Evolutionary conservation across 2,329 filamentous ascomycete genomes (phyloP).

Genomic region (Alternaria brassicae): DNA sequence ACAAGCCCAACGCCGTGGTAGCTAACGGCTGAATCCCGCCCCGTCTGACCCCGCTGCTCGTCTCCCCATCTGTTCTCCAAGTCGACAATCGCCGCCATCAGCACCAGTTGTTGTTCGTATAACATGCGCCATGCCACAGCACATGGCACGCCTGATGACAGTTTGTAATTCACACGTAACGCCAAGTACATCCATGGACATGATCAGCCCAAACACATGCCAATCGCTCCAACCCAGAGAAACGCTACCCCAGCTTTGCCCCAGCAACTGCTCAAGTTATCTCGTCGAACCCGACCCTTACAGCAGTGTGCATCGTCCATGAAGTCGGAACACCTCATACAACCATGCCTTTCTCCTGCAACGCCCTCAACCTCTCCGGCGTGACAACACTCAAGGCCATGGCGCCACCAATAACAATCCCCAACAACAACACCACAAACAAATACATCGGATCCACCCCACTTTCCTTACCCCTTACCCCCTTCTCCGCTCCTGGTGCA

Average conservation of each 20-base stretch:
- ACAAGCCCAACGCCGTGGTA: slow-evolving; percentile 9
- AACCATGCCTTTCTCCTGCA: slow-evolving; percentile 33
- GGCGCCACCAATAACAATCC: slow-evolving; percentile 40
- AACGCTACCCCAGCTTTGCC: background rate
- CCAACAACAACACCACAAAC: slow-evolving; percentile 37
- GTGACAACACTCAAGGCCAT: slow-evolving; percentile 33
- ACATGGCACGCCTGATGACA: slow-evolving; percentile 2
- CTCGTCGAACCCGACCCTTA: background rate
- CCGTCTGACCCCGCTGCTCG: slow-evolving; percentile 2
- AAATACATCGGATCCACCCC: slow-evolving; percentile 31
- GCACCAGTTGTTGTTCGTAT: background rate
- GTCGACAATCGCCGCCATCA: slow-evolving; percentile 2
- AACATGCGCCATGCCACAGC: background rate
- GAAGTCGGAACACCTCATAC: slow-evolving; percentile 12
- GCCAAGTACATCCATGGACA: background rate
- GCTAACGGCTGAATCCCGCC: slow-evolving; percentile 2
- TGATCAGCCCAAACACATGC: background rate
- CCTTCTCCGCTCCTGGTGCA: slow-evolving; percentile 31
- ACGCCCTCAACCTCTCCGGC: slow-evolving; percentile 30
- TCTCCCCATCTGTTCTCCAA: slow-evolving; percentile 4
- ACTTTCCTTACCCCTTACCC: background rate
- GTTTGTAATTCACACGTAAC: background rate
- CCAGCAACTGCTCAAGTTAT: background rate
- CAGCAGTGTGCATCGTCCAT: too few relatives aligned
- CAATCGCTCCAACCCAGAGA: background rate